phyloP scores from a whole-genome alignment of 1,284 basidiomycete genomes.

The Microbotryum scabiosae region DNA sequence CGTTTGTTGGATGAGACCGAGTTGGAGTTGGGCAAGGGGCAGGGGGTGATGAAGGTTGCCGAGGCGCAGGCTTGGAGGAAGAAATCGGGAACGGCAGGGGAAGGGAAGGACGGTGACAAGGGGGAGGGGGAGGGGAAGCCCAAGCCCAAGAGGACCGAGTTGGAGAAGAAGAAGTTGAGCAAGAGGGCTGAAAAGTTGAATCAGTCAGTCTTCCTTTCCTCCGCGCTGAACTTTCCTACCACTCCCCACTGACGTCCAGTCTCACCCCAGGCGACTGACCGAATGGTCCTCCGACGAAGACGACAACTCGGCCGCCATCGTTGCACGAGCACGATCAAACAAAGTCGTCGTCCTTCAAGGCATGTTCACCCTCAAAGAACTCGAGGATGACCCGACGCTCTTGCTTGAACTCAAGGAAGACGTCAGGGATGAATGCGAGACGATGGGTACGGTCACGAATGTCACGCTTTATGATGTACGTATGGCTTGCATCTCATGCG shows the following conservation, averaged over 20 bases:
- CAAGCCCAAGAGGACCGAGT: slow-evolving; percentile 13
- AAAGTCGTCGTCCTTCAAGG: slow-evolving; percentile 78
- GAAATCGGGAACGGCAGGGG: slow-evolving; percentile 45
- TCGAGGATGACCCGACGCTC: slow-evolving; percentile 77
- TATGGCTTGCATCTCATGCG: slow-evolving; percentile 25
- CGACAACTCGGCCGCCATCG: slow-evolving; percentile 43
- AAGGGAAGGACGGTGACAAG: slow-evolving; percentile 9
- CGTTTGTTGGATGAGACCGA: slow-evolving; percentile 87
- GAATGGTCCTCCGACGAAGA: slow-evolving; percentile 65
- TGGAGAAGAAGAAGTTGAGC: slow-evolving; percentile 54
- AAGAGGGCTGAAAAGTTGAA: slow-evolving; percentile 80
- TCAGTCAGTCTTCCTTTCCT: slow-evolving; percentile 50
- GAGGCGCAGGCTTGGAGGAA: slow-evolving; percentile 65
- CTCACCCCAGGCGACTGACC: slow-evolving; percentile 55
- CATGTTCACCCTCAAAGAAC: slow-evolving; percentile 85
- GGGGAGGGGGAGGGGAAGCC: slow-evolving; percentile 20
- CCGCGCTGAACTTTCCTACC: too few relatives aligned
- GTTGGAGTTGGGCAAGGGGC: slow-evolving; percentile 50
- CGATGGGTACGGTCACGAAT: slow-evolving; percentile 89
- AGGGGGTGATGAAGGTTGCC: slow-evolving; percentile 68
- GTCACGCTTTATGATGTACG: slow-evolving; percentile 92
- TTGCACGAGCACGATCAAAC: slow-evolving; percentile 44
- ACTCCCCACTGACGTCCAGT: too few relatives aligned
- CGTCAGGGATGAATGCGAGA: slow-evolving; percentile 85
- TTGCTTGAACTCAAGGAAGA: slow-evolving; percentile 92